phyloP scores from a whole-genome alignment of 1,139 yeast genomes.

The Scheffersomyces segobiensis region DNA sequence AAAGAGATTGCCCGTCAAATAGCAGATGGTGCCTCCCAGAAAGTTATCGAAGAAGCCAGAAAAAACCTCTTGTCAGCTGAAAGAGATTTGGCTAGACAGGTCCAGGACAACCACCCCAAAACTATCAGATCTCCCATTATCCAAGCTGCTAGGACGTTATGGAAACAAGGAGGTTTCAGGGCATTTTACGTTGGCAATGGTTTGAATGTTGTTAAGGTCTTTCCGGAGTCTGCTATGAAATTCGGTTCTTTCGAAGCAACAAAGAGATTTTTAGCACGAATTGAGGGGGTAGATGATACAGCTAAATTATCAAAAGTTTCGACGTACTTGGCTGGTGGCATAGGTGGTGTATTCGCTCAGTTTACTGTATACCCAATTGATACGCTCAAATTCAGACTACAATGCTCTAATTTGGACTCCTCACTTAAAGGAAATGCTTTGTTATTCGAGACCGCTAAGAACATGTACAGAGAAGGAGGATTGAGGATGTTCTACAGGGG shows the following conservation, averaged over 20 bases:
- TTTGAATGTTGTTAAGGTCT: conserved; percentile 85
- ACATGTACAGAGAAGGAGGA: conserved; percentile 83
- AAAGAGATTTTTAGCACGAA: conserved; percentile 67
- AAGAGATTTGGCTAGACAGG: conserved; percentile 13
- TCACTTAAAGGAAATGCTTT: conserved; percentile 60
- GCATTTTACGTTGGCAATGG: conserved; percentile 96
- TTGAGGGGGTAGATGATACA: conserved; percentile 79
- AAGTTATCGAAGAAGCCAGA: conserved; percentile 39
- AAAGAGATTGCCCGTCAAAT: conserved; percentile 47
- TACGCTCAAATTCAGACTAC: conserved; percentile 82
- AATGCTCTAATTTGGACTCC: conserved; percentile 71
- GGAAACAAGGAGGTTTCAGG: conserved; percentile 84
- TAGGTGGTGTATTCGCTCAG: conserved; percentile 94
- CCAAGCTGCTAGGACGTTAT: conserved; percentile 79
- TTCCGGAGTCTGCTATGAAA: conserved; percentile 97
- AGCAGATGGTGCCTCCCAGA: conserved; percentile 35
- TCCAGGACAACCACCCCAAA: conserved; percentile 25
- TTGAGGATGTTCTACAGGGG: conserved; percentile 81
- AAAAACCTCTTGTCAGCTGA: conserved; percentile 28
- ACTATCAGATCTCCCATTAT: conserved; percentile 65
- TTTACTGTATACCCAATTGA: conserved; percentile 95
- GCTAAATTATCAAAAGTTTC: conserved; percentile 71
- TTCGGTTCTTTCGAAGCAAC: conserved; percentile 94
- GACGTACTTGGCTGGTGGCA: conserved; percentile 90
- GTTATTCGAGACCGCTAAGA: conserved; percentile 65